A percentile compares a stretch with the other conserved stretches of the same genome.
Evolutionary conservation across 768 basidiomycete genomes (phyloP).

Genomic region (Wakefieldia striispora): DNA sequence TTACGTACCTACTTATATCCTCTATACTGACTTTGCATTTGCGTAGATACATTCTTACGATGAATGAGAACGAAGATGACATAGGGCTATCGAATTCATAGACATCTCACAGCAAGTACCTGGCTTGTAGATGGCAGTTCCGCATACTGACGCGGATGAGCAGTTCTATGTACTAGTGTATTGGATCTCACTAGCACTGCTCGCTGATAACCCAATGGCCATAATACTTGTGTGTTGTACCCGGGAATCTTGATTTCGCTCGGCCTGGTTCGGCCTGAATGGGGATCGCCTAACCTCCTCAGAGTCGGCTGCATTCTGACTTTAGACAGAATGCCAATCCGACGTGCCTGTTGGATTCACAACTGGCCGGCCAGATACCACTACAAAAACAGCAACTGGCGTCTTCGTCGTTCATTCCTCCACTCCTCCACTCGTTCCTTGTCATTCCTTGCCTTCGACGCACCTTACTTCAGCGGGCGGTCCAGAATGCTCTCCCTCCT

Average conservation of each 20-base stretch:
- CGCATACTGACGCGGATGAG: not conserved
- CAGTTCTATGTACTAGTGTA: not conserved
- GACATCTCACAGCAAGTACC: not conserved
- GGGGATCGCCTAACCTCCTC: no score
- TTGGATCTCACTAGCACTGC: no score
- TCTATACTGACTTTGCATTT: not conserved
- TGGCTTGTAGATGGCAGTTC: not conserved
- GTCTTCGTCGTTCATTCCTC: not conserved
- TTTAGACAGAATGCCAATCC: no score
- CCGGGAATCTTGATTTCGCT: no score
- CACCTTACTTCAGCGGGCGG: conserved; percentile 5
- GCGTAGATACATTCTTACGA: conserved; percentile 28
- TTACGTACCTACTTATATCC: not conserved
- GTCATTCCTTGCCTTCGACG: not conserved
- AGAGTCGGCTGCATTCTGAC: no score
- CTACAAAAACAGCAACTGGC: not conserved
- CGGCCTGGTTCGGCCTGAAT: no score
- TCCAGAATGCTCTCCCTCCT: conserved; percentile 17
- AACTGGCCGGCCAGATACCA: no score
- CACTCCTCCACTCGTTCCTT: conserved; percentile 11
- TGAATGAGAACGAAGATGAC: conserved; percentile 5
- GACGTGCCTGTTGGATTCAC: no score
- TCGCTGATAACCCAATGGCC: no score
- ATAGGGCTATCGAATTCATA: not conserved
- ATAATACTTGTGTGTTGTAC: no score